phyloP scores from a whole-genome alignment of 2,329 filamentous ascomycete genomes.

The Celoporthe dispersa region DNA sequence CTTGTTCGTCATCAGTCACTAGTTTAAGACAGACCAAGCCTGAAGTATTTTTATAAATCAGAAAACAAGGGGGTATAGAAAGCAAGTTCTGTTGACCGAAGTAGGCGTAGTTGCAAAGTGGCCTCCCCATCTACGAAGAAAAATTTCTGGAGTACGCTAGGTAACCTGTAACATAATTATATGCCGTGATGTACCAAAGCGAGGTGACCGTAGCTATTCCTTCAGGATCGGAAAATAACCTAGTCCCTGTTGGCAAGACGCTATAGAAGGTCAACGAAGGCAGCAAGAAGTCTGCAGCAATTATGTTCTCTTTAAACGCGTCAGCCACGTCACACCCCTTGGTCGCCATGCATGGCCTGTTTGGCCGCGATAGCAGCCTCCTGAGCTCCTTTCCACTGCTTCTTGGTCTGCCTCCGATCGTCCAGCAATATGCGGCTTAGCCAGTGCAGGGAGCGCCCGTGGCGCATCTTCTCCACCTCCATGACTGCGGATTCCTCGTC shows the following conservation, averaged over 20 bases:
- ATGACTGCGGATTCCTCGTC: slow-evolving; percentile 41
- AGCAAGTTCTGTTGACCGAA: not conserved
- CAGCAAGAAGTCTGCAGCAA: not conserved
- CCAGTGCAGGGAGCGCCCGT: slow-evolving; percentile 44
- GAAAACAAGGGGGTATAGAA: not conserved
- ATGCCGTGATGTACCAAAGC: not conserved
- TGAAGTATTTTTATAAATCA: not conserved
- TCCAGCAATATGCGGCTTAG: slow-evolving; percentile 43
- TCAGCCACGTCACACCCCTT: slow-evolving; percentile 1
- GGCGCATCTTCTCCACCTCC: slow-evolving; percentile 43
- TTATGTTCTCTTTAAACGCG: not conserved
- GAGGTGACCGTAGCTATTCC: not conserved
- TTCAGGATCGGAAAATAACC: not conserved
- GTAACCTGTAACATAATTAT: not conserved
- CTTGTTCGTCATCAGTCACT: not conserved
- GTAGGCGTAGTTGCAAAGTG: not conserved
- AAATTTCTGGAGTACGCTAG: not conserved
- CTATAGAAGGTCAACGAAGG: not conserved
- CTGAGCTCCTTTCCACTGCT: slow-evolving; percentile 30
- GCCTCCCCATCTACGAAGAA: too few relatives aligned
- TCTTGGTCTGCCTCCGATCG: slow-evolving; percentile 40
- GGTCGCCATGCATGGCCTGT: slow-evolving; percentile 16
- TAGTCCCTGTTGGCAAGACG: not conserved
- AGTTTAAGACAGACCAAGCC: not conserved
- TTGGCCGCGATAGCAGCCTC: slow-evolving; percentile 31